Evolutionary conservation across 1,284 basidiomycete species (phyloP), one percentile per base, ranked within the genome.

Genomic region (Ganoderma meredithae): DNA sequence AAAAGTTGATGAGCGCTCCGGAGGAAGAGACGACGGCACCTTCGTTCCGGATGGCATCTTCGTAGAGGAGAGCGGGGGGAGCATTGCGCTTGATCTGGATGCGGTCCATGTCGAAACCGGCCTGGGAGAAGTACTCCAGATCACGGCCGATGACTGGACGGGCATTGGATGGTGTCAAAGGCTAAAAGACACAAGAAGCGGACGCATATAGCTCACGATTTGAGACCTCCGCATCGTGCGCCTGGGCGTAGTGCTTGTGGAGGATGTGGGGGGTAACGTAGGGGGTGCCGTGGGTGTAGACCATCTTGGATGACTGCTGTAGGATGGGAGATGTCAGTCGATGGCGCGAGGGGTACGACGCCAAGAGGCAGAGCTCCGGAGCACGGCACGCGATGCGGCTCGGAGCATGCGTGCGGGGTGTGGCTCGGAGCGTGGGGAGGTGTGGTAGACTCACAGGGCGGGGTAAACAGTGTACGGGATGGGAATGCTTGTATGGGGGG

Each of bases 1-100:
- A 98, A 79, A 99, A 99, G 89, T 99, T 99, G 90, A 99, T 99
- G 75, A 99, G 86, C 27, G 97, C 97, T 73, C 98, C 97, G 22
- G 91, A 95, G 47, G 94, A 92, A 63, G 98, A 97, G 84, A 99
- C 95, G 84, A 99, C 94, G 76, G 97, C 97, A 72, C 97, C 97
- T 81, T 99, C 97, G 82, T 99, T 98, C 76, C 94, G 91, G 84
- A 99, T 93, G 77, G 97, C 97, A 78, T 99, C 98, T 81, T 99
- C 97, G 84, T 99, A 99, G 60, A 99, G 91, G 79, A 94, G 89
- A 5, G 97, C 96, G 65, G 96, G 93, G 49, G 97, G 90, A 9
- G 97, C 97, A 77, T 99, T 99, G 81, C 98, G 95, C 88, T 98
- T 94, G 76, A 94, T 84, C 76, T 91, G 88, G 80, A 94, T 92